phyloP scores from a whole-genome alignment of 73 alveolate genomes.

The Effrenium voratum region DNA sequence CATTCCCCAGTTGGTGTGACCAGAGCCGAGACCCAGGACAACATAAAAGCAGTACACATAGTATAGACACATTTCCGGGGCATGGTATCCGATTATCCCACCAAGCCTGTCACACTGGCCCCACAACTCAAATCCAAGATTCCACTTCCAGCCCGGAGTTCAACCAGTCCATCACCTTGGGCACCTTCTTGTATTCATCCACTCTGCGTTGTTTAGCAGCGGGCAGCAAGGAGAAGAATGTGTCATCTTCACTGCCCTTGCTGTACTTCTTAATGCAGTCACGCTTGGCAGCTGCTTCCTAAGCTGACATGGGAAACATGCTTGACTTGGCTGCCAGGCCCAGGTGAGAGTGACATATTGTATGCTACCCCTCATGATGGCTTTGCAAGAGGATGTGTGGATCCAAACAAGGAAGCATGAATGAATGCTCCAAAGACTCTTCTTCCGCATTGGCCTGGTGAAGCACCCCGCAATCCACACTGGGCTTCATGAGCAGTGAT shows the following conservation, averaged over 20 bases:
- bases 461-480: background rate
- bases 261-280: background rate
- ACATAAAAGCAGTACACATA: too few species aligned
- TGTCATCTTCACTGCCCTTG: background rate
- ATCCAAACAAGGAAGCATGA: background rate
- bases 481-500: background rate
- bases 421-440: background rate
- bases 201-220: constrained; percentile 21
- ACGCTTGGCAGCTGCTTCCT: background rate
- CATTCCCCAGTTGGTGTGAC: too few species aligned
- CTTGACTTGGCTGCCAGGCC: too few species aligned
- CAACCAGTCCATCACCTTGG: background rate
- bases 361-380: too few species aligned
- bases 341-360: background rate
- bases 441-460: background rate
- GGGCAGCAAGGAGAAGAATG: background rate
- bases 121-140: too few species aligned
- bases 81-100: too few species aligned
- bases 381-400: too few species aligned
- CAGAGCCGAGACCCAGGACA: too few species aligned
- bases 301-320: too few species aligned
- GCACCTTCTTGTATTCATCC: background rate
- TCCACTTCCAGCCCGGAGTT: background rate
- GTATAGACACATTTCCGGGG: too few species aligned
- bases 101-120: too few species aligned